Evolutionary conservation across 176 grass and related monocot genomes (phyloP).

Genomic region (Ampelocalamus luodianensis): DNA sequence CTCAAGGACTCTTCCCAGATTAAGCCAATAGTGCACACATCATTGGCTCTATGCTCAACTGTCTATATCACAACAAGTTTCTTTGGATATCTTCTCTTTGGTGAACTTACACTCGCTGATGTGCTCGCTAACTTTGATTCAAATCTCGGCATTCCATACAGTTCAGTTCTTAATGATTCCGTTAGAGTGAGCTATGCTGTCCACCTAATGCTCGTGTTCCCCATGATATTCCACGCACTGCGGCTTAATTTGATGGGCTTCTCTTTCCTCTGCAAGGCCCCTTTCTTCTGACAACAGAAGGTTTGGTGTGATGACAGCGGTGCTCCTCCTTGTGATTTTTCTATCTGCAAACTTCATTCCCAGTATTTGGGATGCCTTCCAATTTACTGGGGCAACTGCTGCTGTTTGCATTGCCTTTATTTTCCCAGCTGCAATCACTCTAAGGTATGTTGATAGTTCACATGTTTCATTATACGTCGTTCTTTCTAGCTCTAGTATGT

Average conservation of each 20-base stretch:
- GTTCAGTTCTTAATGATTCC: slow-evolving; percentile 73
- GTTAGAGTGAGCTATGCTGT: slow-evolving; percentile 89
- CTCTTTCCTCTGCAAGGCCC: slow-evolving; percentile 60
- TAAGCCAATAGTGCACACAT: slow-evolving; percentile 78
- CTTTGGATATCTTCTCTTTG: slow-evolving; percentile 90
- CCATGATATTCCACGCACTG: slow-evolving; percentile 97
- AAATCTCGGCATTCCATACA: slow-evolving; percentile 90
- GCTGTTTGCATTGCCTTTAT: slow-evolving; percentile 98
- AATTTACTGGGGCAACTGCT: slow-evolving; percentile 94
- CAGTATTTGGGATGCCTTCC: slow-evolving; percentile 99
- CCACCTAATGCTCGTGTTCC: slow-evolving; percentile 98
- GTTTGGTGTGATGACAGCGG: slow-evolving; percentile 65
- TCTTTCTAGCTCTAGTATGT: neutral
- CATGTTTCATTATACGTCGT: neutral
- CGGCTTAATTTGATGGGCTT: slow-evolving; percentile 86
- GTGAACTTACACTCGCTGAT: slow-evolving; percentile 77
- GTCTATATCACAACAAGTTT: slow-evolving; percentile 90
- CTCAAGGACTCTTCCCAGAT: slow-evolving; percentile 83
- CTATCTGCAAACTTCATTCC: slow-evolving; percentile 87
- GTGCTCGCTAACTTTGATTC: slow-evolving; percentile 95
- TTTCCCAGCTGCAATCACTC: slow-evolving; percentile 84
- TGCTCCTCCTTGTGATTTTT: slow-evolving; percentile 76
- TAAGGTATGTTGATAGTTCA: slow-evolving; percentile 58
- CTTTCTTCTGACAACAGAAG: slow-evolving; percentile 72
- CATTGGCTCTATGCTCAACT: slow-evolving; percentile 71